These are phyloP conservation scores for Thelonectria blattea DNA, from an alignment of 2,329 filamentous ascomycete genomes.

Conservation along the genomic window DNA sequence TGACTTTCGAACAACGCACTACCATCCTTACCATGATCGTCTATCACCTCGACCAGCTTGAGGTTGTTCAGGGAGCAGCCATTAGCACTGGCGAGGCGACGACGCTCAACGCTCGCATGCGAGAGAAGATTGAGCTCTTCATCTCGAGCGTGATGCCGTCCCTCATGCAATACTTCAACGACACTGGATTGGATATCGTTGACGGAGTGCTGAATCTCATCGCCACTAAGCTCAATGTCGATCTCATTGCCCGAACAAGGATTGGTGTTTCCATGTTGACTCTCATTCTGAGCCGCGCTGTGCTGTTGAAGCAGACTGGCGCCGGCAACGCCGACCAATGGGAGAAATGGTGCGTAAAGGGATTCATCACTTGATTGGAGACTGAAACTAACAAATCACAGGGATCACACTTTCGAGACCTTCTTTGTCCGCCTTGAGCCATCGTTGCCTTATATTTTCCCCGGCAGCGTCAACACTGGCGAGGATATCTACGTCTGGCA, in stretches of 20 bases:
- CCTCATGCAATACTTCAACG: constrained; percentile 87
- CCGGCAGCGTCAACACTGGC: constrained; percentile 84
- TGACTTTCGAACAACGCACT: constrained; percentile 89
- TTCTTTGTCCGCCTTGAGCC: constrained; percentile 90
- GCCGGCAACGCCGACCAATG: constrained; percentile 74
- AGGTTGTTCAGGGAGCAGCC: constrained; percentile 84
- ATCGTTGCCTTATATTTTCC: constrained; percentile 84
- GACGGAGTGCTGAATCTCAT: constrained; percentile 88
- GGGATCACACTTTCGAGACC: constrained; percentile 79
- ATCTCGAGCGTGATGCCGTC: constrained; percentile 86
- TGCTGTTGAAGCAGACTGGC: constrained; percentile 85
- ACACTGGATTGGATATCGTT: constrained; percentile 89
- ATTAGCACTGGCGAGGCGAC: constrained; percentile 76
- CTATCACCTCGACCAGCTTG: constrained; percentile 88
- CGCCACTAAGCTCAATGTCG: constrained; percentile 81
- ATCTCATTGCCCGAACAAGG: constrained; percentile 82
- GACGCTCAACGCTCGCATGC: constrained; percentile 73
- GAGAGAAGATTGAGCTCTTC: constrained; percentile 93
- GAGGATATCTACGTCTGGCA: constrained; percentile 99
- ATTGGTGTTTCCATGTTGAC: constrained; percentile 90
- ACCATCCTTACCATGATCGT: constrained; percentile 96
- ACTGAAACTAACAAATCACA: constrained; percentile 47
- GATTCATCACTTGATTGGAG: background rate
- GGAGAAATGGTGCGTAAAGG: constrained; percentile 72
- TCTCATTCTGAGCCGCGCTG: constrained; percentile 91